phyloP scores from a whole-genome alignment of 192 early-diverging fungal species.

The Helicostylum pulchrum region DNA sequence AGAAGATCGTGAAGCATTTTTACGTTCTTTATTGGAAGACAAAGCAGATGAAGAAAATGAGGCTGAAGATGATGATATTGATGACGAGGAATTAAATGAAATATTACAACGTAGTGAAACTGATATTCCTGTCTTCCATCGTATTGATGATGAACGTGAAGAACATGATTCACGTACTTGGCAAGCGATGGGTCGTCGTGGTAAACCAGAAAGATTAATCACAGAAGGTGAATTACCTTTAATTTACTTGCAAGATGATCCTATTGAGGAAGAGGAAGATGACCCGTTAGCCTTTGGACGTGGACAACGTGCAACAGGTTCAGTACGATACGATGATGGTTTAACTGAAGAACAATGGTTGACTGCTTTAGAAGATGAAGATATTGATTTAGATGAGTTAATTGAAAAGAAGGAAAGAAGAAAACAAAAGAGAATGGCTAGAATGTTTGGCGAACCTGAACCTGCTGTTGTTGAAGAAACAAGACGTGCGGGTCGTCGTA shows the following conservation, averaged over 20 bases:
- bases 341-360: constrained; percentile 93
- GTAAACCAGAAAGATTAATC: constrained; percentile 75
- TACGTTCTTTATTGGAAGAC: constrained; percentile 83
- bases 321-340: constrained; percentile 88
- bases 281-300: constrained; percentile 57
- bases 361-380: constrained; percentile 67
- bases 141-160: constrained; percentile 74
- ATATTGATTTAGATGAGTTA: constrained; percentile 58
- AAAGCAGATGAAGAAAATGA: constrained; percentile 75
- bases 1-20: constrained; percentile 89
- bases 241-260: constrained; percentile 66
- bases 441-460: constrained; percentile 8
- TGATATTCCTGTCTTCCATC: constrained; percentile 70
- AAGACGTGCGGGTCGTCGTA: constrained; percentile 5
- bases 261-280: constrained; percentile 36
- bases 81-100: constrained; percentile 91
- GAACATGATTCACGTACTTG: constrained; percentile 42
- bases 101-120: constrained; percentile 86
- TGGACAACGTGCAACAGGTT: constrained; percentile 67
- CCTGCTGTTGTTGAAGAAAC: background rate
- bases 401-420: constrained; percentile 39
- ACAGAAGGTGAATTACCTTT: constrained; percentile 89
- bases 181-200: constrained; percentile 41
- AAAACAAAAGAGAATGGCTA: constrained; percentile 17
- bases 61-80: constrained; percentile 66